Evolutionary conservation across 352 stramenopile species (phyloP).

Genomic region (Globisporangium canariense): DNA sequence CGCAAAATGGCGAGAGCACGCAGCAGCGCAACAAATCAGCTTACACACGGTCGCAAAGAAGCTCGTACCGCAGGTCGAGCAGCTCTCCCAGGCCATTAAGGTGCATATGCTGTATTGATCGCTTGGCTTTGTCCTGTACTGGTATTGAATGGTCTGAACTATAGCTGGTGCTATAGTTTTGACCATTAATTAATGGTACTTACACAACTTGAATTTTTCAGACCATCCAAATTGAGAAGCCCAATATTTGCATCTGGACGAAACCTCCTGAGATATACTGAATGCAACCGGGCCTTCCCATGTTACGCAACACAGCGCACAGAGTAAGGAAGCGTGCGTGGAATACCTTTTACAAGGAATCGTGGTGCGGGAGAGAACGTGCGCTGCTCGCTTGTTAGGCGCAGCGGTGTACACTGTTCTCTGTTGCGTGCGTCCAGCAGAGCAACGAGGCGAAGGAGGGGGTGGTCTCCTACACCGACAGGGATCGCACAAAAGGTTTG

Average conservation of each 20-base stretch:
- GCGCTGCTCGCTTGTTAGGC: no score
- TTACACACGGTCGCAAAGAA: constrained; percentile 37
- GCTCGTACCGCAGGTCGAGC: constrained; percentile 44
- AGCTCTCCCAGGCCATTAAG: constrained; percentile 46
- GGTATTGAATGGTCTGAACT: no score
- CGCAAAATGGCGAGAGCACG: constrained; percentile 49
- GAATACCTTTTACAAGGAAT: no score
- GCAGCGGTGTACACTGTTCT: no score
- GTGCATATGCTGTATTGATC: constrained; percentile 14
- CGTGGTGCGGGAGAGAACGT: no score
- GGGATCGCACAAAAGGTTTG: no score
- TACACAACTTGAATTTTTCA: constrained; percentile 10
- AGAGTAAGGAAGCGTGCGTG: no score
- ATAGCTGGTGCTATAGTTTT: not conserved
- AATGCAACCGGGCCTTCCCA: constrained; percentile 9
- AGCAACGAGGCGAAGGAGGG: no score
- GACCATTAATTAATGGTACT: not conserved
- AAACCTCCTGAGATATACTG: constrained; percentile 55
- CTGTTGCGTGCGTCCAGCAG: no score
- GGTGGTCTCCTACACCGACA: no score
- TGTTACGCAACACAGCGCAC: no score
- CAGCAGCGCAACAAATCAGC: constrained; percentile 33
- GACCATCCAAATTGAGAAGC: constrained; percentile 56
- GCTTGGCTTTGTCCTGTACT: not conserved
- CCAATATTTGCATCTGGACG: constrained; percentile 52